These are phyloP conservation scores for Zygosaccharomyces bailii DNA, from an alignment of 805 yeast genomes.

Conservation along the genomic window DNA sequence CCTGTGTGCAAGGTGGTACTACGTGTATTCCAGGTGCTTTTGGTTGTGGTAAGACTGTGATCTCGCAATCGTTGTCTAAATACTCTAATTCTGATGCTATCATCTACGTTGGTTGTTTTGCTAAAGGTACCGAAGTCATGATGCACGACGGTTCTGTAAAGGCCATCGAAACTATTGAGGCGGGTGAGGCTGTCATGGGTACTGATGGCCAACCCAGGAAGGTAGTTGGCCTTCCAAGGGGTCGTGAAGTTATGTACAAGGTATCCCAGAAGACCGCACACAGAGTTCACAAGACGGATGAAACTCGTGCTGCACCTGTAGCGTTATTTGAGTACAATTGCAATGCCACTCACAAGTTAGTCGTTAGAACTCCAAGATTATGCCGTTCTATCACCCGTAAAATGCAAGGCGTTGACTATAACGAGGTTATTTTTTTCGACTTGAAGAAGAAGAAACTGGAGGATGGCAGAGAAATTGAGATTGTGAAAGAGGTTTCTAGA, in stretches of 20 bases:
- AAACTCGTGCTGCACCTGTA: background rate
- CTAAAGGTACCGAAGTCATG: conserved; percentile 41
- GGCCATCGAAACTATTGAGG: conserved; percentile 36
- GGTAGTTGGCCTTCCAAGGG: conserved; percentile 47
- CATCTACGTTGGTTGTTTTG: conserved; percentile 78
- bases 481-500: conserved; percentile 8
- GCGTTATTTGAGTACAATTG: conserved; percentile 34
- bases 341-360: conserved; percentile 41
- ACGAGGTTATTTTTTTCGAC: conserved; percentile 10
- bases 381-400: conserved; percentile 3
- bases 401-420: conserved; percentile 5
- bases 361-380: conserved; percentile 35
- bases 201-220: conserved; percentile 42
- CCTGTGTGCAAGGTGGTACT: conserved; percentile 99
- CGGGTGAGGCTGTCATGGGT: conserved; percentile 46
- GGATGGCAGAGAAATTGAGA: conserved; percentile 13
- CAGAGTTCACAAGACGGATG: conserved; percentile 8
- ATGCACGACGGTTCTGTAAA: conserved; percentile 43
- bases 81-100: conserved; percentile 96
- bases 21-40: conserved; percentile 99
- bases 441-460: background rate
- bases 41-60: conserved; percentile 98
- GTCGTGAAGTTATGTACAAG: conserved; percentile 42
- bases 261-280: conserved; percentile 28
- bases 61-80: conserved; percentile 94